Conservation (phyloP, 306 rosid genomes). For the Vigna angularis region DNA sequence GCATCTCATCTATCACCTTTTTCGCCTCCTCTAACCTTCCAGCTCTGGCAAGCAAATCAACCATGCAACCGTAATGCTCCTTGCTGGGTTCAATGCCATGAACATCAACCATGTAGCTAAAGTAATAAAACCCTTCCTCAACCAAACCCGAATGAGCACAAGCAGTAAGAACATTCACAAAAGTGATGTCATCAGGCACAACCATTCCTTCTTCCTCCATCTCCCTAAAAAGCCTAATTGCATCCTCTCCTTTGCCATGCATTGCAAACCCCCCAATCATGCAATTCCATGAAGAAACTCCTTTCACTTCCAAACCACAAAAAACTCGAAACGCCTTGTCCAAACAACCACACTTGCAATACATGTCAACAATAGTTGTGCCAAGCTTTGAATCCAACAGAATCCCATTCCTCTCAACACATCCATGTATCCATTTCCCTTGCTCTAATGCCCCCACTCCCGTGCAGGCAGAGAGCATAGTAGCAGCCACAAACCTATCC, state of each 20-base stretch:
- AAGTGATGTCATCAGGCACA: constrained; percentile 62
- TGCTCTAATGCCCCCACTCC: constrained; percentile 70
- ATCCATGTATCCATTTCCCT: constrained; percentile 71
- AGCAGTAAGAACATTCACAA: constrained; percentile 65
- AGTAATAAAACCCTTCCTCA: constrained; percentile 53
- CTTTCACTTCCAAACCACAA: constrained; percentile 46
- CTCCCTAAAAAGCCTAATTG: constrained; percentile 56
- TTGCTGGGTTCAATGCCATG: constrained; percentile 54
- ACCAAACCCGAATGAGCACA: constrained; percentile 73
- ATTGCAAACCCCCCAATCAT: constrained; percentile 82
- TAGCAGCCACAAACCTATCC: constrained; percentile 68
- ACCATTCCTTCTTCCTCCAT: constrained; percentile 53
- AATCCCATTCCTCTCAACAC: constrained; percentile 53
- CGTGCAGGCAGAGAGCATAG: constrained; percentile 68
- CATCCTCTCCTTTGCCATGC: constrained; percentile 70
- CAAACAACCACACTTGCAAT: constrained; percentile 73
- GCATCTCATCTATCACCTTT: constrained; percentile 58
- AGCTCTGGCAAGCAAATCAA: constrained; percentile 69
- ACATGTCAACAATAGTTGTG: constrained; percentile 69
- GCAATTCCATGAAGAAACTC: constrained; percentile 69
- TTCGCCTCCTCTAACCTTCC: constrained; percentile 64
- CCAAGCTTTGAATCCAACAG: constrained; percentile 67
- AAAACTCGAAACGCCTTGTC: constrained; percentile 64
- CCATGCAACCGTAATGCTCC: constrained; percentile 74
- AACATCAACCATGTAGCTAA: constrained; percentile 49